phyloP scores from a whole-genome alignment of 1,284 basidiomycete species.

The Porogramme epimiltina region DNA sequence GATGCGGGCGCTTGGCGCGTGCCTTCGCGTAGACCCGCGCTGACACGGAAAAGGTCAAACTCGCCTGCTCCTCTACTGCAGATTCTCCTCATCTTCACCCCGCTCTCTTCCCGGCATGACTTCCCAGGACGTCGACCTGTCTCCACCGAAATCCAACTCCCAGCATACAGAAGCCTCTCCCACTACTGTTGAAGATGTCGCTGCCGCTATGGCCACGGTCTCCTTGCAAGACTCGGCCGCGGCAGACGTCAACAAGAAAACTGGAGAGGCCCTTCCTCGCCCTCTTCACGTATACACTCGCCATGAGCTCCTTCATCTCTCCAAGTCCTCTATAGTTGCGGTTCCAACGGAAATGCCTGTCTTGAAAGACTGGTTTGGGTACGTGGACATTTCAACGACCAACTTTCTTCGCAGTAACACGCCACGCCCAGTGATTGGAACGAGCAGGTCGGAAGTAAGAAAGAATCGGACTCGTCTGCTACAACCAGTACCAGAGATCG shows the following conservation, averaged over 20 bases:
- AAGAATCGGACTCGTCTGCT: slow-evolving; percentile 60
- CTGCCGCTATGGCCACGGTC: slow-evolving; percentile 38
- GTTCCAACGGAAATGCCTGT: slow-evolving; percentile 76
- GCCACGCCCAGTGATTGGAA: slow-evolving; percentile 46
- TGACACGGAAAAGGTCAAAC: slow-evolving; percentile 24
- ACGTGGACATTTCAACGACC: slow-evolving; percentile 30
- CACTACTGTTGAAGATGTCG: slow-evolving; percentile 30
- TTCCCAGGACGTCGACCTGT: slow-evolving; percentile 19
- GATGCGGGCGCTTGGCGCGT: slow-evolving; percentile 10
- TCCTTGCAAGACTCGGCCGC: slow-evolving; percentile 35
- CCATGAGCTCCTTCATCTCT: slow-evolving; percentile 64
- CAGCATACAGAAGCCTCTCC: slow-evolving; percentile 15
- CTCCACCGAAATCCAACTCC: slow-evolving; percentile 2
- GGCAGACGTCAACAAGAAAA: slow-evolving; percentile 31
- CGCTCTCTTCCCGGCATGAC: slow-evolving; percentile 26
- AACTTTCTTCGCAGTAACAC: slow-evolving; percentile 18
- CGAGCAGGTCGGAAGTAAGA: slow-evolving; percentile 62
- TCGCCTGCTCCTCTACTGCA: slow-evolving; percentile 7
- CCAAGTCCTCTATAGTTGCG: slow-evolving; percentile 77
- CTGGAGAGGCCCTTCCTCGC: slow-evolving; percentile 33
- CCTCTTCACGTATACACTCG: slow-evolving; percentile 67
- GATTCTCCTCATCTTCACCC: slow-evolving; percentile 9
- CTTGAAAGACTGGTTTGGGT: slow-evolving; percentile 90
- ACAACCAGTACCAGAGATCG: slow-evolving; percentile 58
- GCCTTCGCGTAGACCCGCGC: slow-evolving; percentile 15